A percentile compares a stretch with the other conserved stretches of the same genome.
Conservation (phyloP, 257 asterid genomes). For the Capsicum baccatum region DNA sequence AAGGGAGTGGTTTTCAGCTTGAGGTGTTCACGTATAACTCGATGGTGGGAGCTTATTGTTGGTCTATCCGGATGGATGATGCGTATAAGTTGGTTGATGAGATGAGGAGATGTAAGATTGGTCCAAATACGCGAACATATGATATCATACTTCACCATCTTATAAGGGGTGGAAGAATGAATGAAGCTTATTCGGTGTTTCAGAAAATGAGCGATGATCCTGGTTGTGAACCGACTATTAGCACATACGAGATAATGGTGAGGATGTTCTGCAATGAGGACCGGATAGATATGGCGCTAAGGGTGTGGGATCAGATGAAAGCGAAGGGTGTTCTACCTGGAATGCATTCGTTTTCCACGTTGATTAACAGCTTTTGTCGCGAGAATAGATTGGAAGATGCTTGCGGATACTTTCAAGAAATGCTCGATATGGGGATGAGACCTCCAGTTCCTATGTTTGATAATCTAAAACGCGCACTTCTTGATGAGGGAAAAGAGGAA, state of each 20-base stretch:
- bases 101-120: constrained; percentile 66
- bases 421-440: constrained; percentile 82
- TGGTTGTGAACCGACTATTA: constrained; percentile 65
- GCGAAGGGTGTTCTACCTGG: constrained; percentile 70
- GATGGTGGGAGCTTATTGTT: constrained; percentile 83
- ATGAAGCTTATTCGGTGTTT: constrained; percentile 65
- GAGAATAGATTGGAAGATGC: constrained; percentile 61
- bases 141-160: constrained; percentile 77
- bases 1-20: constrained; percentile 46
- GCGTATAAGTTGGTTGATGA: constrained; percentile 60
- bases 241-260: constrained; percentile 78
- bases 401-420: constrained; percentile 57
- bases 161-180: constrained; percentile 47
- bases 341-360: constrained; percentile 71
- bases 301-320: constrained; percentile 80
- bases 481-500: constrained; percentile 65
- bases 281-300: constrained; percentile 65
- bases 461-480: constrained; percentile 60
- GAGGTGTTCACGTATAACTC: constrained; percentile 82
- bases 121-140: constrained; percentile 77
- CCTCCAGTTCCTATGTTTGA: constrained; percentile 72
- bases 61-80: constrained; percentile 59
- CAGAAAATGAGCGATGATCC: constrained; percentile 60
- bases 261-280: constrained; percentile 79
- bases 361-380: constrained; percentile 63